Evolutionary conservation across 2,329 filamentous ascomycete species (phyloP).

Genomic region (Hypoxylon rubiginosum): DNA sequence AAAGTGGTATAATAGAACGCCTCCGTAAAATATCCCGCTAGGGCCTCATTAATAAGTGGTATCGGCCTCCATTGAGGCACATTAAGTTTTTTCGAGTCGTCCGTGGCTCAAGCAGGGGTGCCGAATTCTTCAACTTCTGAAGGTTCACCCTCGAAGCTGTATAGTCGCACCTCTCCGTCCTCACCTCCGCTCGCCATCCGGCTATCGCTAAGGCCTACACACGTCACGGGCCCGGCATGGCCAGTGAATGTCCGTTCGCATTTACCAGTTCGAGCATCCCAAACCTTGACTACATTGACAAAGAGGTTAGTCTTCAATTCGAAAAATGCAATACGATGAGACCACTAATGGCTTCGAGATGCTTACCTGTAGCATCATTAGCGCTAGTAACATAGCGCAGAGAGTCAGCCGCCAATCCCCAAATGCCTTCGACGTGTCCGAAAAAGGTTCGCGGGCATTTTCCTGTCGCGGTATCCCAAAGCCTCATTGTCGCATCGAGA

Average conservation of each 20-base stretch:
- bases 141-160: slow-evolving; percentile 74
- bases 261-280: slow-evolving; percentile 91
- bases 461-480: slow-evolving; percentile 90
- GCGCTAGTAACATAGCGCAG: slow-evolving; percentile 89
- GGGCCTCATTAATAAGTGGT: slow-evolving; percentile 18
- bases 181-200: slow-evolving; percentile 93
- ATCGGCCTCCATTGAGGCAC: slow-evolving; percentile 6
- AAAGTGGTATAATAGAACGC: slow-evolving; percentile 40
- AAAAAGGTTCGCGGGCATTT: slow-evolving; percentile 93
- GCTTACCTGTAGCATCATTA: slow-evolving; percentile 77
- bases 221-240: slow-evolving; percentile 91
- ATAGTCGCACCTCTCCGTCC: slow-evolving; percentile 90
- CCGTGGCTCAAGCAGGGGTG: slow-evolving; percentile 60
- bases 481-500: slow-evolving; percentile 88
- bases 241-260: slow-evolving; percentile 94
- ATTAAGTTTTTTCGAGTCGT: not conserved
- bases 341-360: not conserved
- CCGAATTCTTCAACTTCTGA: slow-evolving; percentile 62
- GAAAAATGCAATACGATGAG: not conserved
- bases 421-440: slow-evolving; percentile 95
- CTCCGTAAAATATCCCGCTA: slow-evolving; percentile 16
- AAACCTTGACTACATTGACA: slow-evolving; percentile 80
- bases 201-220: slow-evolving; percentile 90
- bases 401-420: slow-evolving; percentile 91
- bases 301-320: slow-evolving; percentile 11